Evolutionary conservation across 768 basidiomycete species (phyloP), one percentile per base, ranked within the genome.

Genomic region (Psilocybe subaeruginosa): DNA sequence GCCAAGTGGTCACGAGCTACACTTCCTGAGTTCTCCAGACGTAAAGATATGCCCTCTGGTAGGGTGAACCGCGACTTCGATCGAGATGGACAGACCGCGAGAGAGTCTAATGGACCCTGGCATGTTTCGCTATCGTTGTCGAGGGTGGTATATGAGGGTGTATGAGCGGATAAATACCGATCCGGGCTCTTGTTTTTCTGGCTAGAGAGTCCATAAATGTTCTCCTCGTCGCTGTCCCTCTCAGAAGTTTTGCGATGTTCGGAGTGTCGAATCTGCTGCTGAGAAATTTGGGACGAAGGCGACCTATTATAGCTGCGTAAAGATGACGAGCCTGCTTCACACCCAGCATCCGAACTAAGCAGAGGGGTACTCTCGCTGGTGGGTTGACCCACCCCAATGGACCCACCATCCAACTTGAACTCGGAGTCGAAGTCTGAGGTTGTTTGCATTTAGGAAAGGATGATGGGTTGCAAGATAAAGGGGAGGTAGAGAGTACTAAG

Each of bases 1-100:
- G 87, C 87, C 0, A 88, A 74, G 65, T 89, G 87, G 64, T 89
- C 87, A 8, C 87, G 79, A 7, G 87, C 87, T 2, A 86, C 85
- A 63, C 82, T 87, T 8, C 87, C 87, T 19, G 79, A 78, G 68
- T 88, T 88, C 67, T 86, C 80, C 33, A 88, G 57, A 8, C 64
- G 61, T 47, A 68, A 62, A 33, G 62, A 65, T 54, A 64, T 37
- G 33, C 51, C 47, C 41, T 54, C 23, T 3, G 46, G 33, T 14
- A 60, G 35, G 12, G 27, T 8, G 17, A 19, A n/a, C 27, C 7
- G 29, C 12, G 39, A 30, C 5, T 30, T 45, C 17, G 54, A 27
- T 11, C 33, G 33, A 35, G 33, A 11, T 35, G 33, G 33, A 11
- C 35, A 31, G n/a, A n/a, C 39, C 3, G 30, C 2, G 14, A n/a